phyloP scores from a whole-genome alignment of 2,329 filamentous ascomycete genomes.

The Simplicillium aogashimaense region DNA sequence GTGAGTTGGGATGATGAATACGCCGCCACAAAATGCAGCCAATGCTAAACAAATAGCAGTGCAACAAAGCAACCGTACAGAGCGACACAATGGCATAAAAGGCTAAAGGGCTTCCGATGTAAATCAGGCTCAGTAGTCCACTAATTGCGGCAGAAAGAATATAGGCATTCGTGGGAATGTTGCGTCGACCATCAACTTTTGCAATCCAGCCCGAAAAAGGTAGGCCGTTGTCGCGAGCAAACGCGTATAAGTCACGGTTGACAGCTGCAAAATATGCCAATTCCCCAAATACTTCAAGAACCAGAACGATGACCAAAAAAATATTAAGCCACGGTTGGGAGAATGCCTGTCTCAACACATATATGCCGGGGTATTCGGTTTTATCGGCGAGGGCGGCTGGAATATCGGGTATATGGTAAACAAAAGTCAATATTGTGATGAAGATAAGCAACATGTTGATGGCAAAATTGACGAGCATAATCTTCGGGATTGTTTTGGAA shows the following conservation, averaged over 20 bases:
- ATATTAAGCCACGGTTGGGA: slow-evolving; percentile 4
- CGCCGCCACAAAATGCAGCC: slow-evolving; percentile 9
- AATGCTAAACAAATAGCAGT: slow-evolving; percentile 10
- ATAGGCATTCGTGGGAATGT: slow-evolving; percentile 8
- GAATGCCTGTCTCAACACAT: slow-evolving; percentile 4
- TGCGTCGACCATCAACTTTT: slow-evolving; percentile 4
- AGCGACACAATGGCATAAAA: slow-evolving; percentile 11
- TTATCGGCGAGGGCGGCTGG: slow-evolving; percentile 1
- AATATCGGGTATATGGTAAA: slow-evolving; percentile 5
- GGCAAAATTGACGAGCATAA: slow-evolving; percentile 3
- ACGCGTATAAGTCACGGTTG: slow-evolving; percentile 4
- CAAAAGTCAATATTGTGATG: neutral
- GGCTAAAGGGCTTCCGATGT: slow-evolving; percentile 9
- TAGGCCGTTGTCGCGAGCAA: slow-evolving; percentile 5
- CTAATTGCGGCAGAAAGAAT: slow-evolving; percentile 5
- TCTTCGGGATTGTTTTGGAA: slow-evolving; percentile 5
- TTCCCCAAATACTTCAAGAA: slow-evolving; percentile 3
- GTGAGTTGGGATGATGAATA: slow-evolving; percentile 6
- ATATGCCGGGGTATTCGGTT: slow-evolving; percentile 3
- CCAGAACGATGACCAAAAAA: slow-evolving; percentile 3
- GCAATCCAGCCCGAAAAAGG: slow-evolving; percentile 6
- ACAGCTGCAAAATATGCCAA: slow-evolving; percentile 4
- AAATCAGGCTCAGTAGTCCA: slow-evolving; percentile 6
- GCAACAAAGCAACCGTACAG: slow-evolving; percentile 7
- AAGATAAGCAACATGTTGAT: slow-evolving; percentile 1